Conservation (phyloP, 208 protist genomes). For the Trypanosoma melophagium region DNA sequence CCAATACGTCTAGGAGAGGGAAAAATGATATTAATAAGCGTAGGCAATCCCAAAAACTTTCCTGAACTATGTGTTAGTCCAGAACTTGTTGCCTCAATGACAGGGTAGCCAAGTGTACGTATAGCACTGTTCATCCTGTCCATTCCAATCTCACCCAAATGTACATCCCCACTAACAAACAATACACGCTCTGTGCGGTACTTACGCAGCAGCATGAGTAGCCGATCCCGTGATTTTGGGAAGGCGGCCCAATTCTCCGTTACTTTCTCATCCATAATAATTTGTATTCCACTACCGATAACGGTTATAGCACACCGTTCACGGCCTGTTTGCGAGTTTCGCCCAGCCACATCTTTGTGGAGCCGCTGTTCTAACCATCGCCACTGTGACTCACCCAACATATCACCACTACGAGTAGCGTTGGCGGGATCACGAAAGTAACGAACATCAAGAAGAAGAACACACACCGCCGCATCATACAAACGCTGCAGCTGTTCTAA, state of each 20-base stretch:
- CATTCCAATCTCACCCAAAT: constrained; percentile 76
- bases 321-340: constrained; percentile 7
- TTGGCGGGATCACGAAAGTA: constrained; percentile 65
- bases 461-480: constrained; percentile 60
- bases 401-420: constrained; percentile 57
- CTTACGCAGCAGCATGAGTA: constrained; percentile 49
- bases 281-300: constrained; percentile 73
- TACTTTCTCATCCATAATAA: constrained; percentile 76
- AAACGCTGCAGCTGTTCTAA: constrained; percentile 20
- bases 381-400: constrained; percentile 83
- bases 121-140: constrained; percentile 47
- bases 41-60: constrained; percentile 38
- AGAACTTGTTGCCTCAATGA: constrained; percentile 81
- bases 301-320: constrained; percentile 60
- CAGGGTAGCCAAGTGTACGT: constrained; percentile 53
- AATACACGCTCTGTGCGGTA: constrained; percentile 54
- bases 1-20: constrained; percentile 45
- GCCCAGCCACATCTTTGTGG: constrained; percentile 32
- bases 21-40: constrained; percentile 48
- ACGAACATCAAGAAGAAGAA: constrained; percentile 83
- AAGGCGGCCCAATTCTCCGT: constrained; percentile 79
- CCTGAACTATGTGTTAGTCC: constrained; percentile 79
- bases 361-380: constrained; percentile 63
- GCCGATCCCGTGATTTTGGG: constrained; percentile 48
- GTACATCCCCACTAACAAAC: constrained; percentile 85